These are phyloP conservation scores for Pleurostoma richardsiae DNA, from an alignment of 2,329 filamentous ascomycete species.

Conservation along the genomic window DNA sequence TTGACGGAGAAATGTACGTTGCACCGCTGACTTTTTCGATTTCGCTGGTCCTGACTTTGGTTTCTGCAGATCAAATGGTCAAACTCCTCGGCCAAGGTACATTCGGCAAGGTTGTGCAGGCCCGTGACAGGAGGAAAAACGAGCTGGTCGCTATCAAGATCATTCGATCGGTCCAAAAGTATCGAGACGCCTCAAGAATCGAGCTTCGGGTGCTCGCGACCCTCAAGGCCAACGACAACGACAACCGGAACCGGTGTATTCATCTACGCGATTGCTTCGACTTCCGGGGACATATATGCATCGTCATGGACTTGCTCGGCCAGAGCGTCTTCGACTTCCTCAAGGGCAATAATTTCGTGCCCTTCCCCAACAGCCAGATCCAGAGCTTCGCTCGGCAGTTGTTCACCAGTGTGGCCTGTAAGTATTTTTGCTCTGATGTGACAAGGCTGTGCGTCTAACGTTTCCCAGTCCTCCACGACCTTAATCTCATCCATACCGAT, in stretches of 20 bases:
- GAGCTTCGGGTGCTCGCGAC: slow-evolving; percentile 91
- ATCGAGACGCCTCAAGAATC: slow-evolving; percentile 91
- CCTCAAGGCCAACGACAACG: slow-evolving; percentile 81
- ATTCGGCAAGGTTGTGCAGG: slow-evolving; percentile 96
- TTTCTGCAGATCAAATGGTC: slow-evolving; percentile 69
- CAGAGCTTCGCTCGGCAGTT: slow-evolving; percentile 94
- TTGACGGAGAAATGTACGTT: slow-evolving; percentile 85
- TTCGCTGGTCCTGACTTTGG: slow-evolving; percentile 14
- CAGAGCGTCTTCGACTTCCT: slow-evolving; percentile 98
- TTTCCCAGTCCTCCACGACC: slow-evolving; percentile 77
- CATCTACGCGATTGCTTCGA: slow-evolving; percentile 96
- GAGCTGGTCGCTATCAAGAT: slow-evolving; percentile 92
- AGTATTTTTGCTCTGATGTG: slow-evolving; percentile 30
- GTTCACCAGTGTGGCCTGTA: slow-evolving; percentile 97
- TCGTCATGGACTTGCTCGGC: slow-evolving; percentile 71
- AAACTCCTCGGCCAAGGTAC: slow-evolving; percentile 93
- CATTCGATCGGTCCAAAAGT: slow-evolving; percentile 96
- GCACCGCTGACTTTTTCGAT: background rate
- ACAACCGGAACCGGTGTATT: slow-evolving; percentile 94
- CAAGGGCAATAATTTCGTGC: slow-evolving; percentile 91
- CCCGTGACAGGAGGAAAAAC: slow-evolving; percentile 71
- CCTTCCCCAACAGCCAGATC: slow-evolving; percentile 97
- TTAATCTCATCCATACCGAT: slow-evolving; percentile 93
- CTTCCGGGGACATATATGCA: slow-evolving; percentile 93
- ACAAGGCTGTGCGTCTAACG: slow-evolving; percentile 13